Conservation (phyloP, 345 rosid genomes). For the Bretschneidera sinensis region DNA sequence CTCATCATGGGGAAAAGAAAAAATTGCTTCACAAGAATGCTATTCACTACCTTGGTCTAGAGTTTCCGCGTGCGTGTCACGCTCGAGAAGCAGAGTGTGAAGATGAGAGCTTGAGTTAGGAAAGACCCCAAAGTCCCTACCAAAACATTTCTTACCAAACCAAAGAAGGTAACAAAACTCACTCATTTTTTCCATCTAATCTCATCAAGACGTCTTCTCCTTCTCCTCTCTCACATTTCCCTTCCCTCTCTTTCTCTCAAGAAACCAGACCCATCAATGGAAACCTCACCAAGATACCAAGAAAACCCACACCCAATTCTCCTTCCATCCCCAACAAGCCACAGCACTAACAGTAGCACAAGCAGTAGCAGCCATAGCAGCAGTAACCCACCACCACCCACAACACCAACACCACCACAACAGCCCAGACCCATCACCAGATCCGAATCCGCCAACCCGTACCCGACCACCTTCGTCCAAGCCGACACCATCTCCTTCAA, state of each 20-base stretch:
- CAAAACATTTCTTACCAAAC: slow-evolving; percentile 63
- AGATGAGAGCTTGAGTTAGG: not conserved
- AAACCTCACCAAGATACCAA: slow-evolving; percentile 44
- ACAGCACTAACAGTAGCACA: slow-evolving; percentile 27
- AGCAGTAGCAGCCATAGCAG: slow-evolving; percentile 29
- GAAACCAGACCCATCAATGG: slow-evolving; percentile 47
- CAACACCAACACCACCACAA: slow-evolving; percentile 23
- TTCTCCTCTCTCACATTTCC: not conserved
- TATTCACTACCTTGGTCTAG: not conserved
- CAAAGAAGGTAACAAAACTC: slow-evolving; percentile 23
- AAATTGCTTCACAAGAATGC: too few species aligned
- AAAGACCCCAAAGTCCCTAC: slow-evolving; percentile 36
- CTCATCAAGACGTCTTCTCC: slow-evolving; percentile 4
- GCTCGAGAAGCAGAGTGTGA: not conserved
- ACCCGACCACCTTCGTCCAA: slow-evolving; percentile 96
- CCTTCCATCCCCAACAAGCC: slow-evolving; percentile 51
- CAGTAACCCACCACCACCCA: slow-evolving; percentile 27
- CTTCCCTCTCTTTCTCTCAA: slow-evolving; percentile 3
- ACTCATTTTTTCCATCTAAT: slow-evolving; percentile 4
- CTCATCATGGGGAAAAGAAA: too few species aligned
- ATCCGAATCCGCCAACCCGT: slow-evolving; percentile 80
- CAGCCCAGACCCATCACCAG: slow-evolving; percentile 58
- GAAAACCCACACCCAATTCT: slow-evolving; percentile 30
- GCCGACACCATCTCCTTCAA: slow-evolving; percentile 92
- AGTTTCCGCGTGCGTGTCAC: slow-evolving; percentile 18